Base-by-base conservation (phyloP, 208 protist genomes). In the Porcisia deanei region DNA sequence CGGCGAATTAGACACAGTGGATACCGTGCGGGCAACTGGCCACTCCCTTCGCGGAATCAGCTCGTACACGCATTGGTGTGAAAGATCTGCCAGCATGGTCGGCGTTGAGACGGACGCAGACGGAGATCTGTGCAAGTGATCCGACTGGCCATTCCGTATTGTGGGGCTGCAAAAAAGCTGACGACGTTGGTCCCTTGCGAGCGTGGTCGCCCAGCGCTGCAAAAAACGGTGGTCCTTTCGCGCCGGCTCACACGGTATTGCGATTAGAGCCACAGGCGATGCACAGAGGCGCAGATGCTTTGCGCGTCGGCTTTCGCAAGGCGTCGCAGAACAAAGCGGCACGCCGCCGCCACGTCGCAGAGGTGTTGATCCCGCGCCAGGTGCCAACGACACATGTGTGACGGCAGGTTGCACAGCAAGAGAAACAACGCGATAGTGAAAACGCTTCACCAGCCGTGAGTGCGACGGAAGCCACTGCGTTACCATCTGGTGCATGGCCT, bases 381-480 rank as follows among this genome's bases (percentile, higher is more conserved):
- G 14, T 30, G 30, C 20, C 45, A 71, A 22, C 30, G 47, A 39
- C 9, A 57, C 53, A 41, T 75, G 67, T 14, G 61, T 64, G 34
- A 68, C 57, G 55, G 57, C 54, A 2, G 49, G 80, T 43, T 79
- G 69, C 3, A 82, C 43, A 20, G 70, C 71, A 39, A 82, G 10
- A 7, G 67, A 53, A 25, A 82, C 53, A 5, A 69, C 47, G 52
- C 59, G 68, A 52, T 84, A 77, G 64, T 86, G 86, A 77, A 90
- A 91, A 37, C 80, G 83, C 54, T 83, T 82, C 41, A 82, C 76
- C 20, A 90, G 66, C 5, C 79, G 79, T 10, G 61, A 60, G 72
- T 92, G 90, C 12, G 88, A 90, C 43, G 90, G 90, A 45, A 94
- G 81, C 90, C 88, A 92, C 25, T 82, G 79, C 37, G 76, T 53